These are phyloP conservation scores for Boletus vinaceobasis DNA, from an alignment of 768 basidiomycete species.

Conservation along the genomic window DNA sequence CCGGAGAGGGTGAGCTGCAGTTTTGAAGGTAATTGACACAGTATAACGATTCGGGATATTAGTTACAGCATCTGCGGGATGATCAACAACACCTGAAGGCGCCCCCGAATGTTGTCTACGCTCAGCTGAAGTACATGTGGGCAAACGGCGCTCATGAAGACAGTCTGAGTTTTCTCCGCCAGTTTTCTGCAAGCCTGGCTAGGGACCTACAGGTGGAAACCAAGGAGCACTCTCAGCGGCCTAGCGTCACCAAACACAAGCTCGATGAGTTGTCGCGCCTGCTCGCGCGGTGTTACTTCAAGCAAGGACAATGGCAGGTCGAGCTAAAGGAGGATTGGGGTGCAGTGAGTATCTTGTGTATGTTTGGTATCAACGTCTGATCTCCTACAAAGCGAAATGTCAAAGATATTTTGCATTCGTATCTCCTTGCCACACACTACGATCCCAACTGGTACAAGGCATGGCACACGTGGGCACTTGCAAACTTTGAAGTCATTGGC, in stretches of 20 bases:
- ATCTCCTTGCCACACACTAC: constrained; percentile 83
- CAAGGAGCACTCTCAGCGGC: constrained; percentile 48
- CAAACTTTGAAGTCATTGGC: constrained; percentile 91
- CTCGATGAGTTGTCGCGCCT: constrained; percentile 73
- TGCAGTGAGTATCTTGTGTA: constrained; percentile 46
- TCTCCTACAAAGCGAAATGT: constrained; percentile 59
- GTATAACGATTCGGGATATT: constrained; percentile 1
- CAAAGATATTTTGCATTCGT: constrained; percentile 79
- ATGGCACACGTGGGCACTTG: constrained; percentile 98
- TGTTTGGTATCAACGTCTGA: constrained; percentile 9
- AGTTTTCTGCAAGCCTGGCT: constrained; percentile 75
- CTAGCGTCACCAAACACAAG: constrained; percentile 55
- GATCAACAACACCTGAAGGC: constrained; percentile 62
- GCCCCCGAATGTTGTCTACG: constrained; percentile 94
- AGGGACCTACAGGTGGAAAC: constrained; percentile 67
- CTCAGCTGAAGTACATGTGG: constrained; percentile 96
- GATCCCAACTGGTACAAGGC: constrained; percentile 99
- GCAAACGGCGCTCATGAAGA: constrained; percentile 75
- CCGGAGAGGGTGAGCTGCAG: constrained; percentile 56
- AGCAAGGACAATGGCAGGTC: constrained; percentile 92
- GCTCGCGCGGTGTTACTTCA: constrained; percentile 95
- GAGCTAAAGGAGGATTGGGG: constrained; percentile 78
- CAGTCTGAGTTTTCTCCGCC: constrained; percentile 76
- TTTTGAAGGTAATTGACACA: background rate
- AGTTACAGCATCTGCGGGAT: constrained; percentile 48